phyloP scores from a whole-genome alignment of 2,329 filamentous ascomycete genomes.

The Cercospora janseana region DNA sequence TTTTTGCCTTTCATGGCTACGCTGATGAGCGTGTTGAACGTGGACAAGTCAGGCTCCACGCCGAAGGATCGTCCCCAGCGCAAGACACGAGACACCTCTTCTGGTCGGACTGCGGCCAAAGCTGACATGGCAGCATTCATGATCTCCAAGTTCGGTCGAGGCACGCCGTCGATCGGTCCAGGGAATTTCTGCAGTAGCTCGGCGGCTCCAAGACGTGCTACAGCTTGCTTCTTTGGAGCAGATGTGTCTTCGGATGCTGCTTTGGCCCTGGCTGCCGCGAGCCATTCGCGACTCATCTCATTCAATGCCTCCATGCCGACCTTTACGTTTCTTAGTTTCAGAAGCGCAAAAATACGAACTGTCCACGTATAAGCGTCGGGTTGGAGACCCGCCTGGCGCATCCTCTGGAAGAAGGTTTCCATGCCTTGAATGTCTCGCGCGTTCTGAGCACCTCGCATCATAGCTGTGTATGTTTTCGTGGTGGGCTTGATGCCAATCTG shows the following conservation, averaged over 20 bases:
- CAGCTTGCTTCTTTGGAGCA: constrained; percentile 16
- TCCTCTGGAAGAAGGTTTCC: constrained; percentile 65
- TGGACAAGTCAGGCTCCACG: constrained; percentile 37
- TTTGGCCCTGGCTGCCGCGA: constrained; percentile 37
- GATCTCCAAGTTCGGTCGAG: constrained; percentile 61
- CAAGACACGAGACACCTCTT: constrained; percentile 56
- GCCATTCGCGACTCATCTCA: constrained; percentile 65
- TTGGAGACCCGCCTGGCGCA: constrained; percentile 56
- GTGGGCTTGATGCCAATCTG: constrained; percentile 57
- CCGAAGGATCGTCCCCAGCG: constrained; percentile 42
- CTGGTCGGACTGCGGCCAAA: constrained; percentile 54
- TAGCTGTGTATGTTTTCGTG: constrained; percentile 66
- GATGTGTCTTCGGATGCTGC: constrained; percentile 19
- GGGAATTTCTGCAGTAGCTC: constrained; percentile 26
- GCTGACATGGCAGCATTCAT: constrained; percentile 70
- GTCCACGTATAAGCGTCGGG: constrained; percentile 70
- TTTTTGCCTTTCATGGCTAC: constrained; percentile 33
- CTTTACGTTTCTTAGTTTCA: constrained; percentile 51
- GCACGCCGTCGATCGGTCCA: constrained; percentile 42
- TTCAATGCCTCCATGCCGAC: constrained; percentile 62
- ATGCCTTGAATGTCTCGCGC: constrained; percentile 60
- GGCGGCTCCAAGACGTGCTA: no score
- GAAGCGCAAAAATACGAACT: constrained; percentile 64
- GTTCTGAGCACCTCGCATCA: constrained; percentile 68
- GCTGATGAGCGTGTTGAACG: constrained; percentile 37